These are phyloP conservation scores for Vanrija humicola DNA, from an alignment of 1,284 basidiomycete genomes.

Conservation along the genomic window DNA sequence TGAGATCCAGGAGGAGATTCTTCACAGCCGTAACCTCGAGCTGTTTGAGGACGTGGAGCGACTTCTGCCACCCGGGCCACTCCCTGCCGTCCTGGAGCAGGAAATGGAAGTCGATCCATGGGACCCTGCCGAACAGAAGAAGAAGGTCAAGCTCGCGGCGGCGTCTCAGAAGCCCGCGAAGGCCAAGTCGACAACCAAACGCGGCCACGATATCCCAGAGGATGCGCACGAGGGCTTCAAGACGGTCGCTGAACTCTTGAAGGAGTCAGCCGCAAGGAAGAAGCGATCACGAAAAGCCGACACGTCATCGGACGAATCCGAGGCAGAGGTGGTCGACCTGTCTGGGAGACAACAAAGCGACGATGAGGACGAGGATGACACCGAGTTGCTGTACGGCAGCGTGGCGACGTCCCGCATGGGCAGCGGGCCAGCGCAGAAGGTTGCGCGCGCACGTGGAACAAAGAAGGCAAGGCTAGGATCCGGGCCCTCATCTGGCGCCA, in stretches of 20 bases:
- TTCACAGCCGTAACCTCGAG: slow-evolving; percentile 79
- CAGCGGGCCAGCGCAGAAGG: background rate
- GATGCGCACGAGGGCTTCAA: slow-evolving; percentile 44
- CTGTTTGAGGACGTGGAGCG: slow-evolving; percentile 88
- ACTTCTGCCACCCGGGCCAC: slow-evolving; percentile 71
- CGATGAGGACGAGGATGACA: slow-evolving; percentile 15
- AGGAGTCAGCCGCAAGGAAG: slow-evolving; percentile 18
- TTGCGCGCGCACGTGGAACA: background rate
- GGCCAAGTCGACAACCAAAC: slow-evolving; percentile 17
- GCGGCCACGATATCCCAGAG: slow-evolving; percentile 43
- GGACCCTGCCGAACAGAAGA: slow-evolving; percentile 38
- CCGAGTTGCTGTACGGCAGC: slow-evolving; percentile 10
- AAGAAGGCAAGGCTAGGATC: slow-evolving; percentile 4
- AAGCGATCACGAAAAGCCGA: slow-evolving; percentile 16
- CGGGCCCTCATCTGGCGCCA: background rate
- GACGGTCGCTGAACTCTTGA: slow-evolving; percentile 38
- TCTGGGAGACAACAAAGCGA: slow-evolving; percentile 2
- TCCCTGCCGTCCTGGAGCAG: slow-evolving; percentile 75
- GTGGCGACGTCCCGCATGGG: background rate
- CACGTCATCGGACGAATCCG: background rate
- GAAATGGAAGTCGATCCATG: slow-evolving; percentile 57
- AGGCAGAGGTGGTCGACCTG: slow-evolving; percentile 10
- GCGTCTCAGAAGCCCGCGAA: slow-evolving; percentile 16
- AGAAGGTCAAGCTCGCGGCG: slow-evolving; percentile 20
- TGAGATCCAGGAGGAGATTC: slow-evolving; percentile 84